A percentile compares a stretch with the other conserved stretches of the same genome.
phyloP scores from a whole-genome alignment of 2,329 filamentous ascomycete species.

The Emergomyces africanus region DNA sequence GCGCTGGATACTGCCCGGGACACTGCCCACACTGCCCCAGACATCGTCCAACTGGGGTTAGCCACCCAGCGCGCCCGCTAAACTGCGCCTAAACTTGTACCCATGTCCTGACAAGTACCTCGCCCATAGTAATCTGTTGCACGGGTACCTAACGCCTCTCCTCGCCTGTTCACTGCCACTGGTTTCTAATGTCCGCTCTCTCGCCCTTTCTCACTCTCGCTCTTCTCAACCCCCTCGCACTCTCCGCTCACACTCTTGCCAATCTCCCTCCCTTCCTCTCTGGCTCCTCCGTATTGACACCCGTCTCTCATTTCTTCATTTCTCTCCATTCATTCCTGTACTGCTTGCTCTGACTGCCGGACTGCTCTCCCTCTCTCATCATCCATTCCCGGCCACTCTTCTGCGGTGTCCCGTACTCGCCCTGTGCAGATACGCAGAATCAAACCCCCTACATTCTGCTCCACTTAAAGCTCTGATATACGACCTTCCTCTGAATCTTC shows the following conservation, averaged over 20 bases:
- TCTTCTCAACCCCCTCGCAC: conserved; percentile 3
- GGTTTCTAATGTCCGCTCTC: neutral
- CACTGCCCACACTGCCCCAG: too few species aligned
- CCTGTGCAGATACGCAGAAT: neutral
- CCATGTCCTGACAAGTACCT: neutral
- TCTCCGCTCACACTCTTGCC: conserved; percentile 3
- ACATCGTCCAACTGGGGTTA: too few species aligned
- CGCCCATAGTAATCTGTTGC: neutral
- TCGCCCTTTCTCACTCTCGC: conserved; percentile 1
- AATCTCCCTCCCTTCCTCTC: conserved; percentile 10
- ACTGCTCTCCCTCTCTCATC: conserved; percentile 8
- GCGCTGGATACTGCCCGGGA: neutral
- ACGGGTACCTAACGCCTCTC: neutral
- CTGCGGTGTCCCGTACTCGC: neutral
- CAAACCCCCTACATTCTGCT: neutral
- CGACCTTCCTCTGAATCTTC: conserved; percentile 6
- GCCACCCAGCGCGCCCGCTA: neutral
- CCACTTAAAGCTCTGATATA: neutral
- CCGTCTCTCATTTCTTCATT: neutral
- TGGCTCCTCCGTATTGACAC: conserved; percentile 5
- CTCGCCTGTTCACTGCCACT: conserved; percentile 1
- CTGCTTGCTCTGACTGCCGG: neutral
- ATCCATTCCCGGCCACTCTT: neutral
- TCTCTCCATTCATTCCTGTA: neutral
- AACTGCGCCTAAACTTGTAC: neutral